These are phyloP conservation scores for Tetracentron sinense DNA, from an alignment of 164 flowering plant species.

Conservation along the genomic window DNA sequence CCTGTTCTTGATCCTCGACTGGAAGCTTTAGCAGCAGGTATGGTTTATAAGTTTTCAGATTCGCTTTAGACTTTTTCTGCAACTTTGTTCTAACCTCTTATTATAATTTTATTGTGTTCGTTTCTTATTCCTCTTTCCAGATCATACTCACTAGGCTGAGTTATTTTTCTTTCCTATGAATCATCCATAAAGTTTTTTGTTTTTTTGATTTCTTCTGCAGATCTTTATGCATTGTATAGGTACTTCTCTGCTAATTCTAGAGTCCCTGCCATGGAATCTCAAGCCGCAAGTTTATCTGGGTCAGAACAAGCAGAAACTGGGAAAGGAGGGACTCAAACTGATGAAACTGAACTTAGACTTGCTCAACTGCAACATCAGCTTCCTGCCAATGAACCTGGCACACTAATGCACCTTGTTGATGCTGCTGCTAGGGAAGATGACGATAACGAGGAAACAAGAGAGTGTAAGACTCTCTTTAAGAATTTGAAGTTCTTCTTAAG, in stretches of 20 bases:
- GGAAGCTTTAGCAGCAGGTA: constrained; percentile 93
- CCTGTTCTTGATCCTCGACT: constrained; percentile 80
- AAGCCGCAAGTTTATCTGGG: constrained; percentile 24
- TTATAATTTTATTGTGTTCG: background rate
- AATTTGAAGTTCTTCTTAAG: no score
- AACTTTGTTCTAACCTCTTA: background rate
- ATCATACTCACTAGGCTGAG: background rate
- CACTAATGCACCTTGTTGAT: no score
- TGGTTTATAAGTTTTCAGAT: background rate
- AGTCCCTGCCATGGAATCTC: constrained; percentile 20
- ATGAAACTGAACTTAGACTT: constrained; percentile 74
- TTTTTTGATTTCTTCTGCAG: constrained; percentile 34
- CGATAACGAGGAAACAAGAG: no score
- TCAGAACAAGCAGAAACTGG: constrained; percentile 28
- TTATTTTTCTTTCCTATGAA: background rate
- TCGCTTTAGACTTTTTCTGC: no score
- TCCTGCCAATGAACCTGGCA: constrained; percentile 78
- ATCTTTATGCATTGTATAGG: constrained; percentile 77
- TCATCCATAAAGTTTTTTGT: no score
- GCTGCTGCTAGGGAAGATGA: no score
- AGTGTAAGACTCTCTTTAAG: no score
- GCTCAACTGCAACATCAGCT: constrained; percentile 94
- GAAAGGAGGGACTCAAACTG: constrained; percentile 18
- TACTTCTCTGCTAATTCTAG: constrained; percentile 47
- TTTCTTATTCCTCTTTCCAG: background rate